These are phyloP conservation scores for Penicillium hordei DNA, from an alignment of 2,329 filamentous ascomycete species.

Conservation along the genomic window DNA sequence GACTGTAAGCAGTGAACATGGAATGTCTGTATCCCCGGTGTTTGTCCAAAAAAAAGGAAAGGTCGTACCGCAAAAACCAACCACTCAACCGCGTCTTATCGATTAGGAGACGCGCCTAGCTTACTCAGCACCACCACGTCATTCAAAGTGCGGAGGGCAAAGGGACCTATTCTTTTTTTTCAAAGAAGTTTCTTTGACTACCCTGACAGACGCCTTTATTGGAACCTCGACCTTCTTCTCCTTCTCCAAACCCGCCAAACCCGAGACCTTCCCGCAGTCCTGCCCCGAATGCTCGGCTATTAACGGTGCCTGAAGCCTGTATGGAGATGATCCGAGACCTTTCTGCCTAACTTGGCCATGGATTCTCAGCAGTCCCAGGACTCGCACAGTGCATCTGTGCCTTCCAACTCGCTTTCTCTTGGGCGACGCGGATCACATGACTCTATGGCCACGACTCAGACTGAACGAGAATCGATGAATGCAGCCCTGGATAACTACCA, in stretches of 20 bases:
- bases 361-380: constrained; percentile 39
- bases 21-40: neutral
- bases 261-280: neutral
- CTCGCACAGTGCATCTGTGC: constrained; percentile 45
- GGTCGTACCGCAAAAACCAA: neutral
- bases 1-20: neutral
- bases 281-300: constrained; percentile 12
- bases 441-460: constrained; percentile 51
- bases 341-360: constrained; percentile 29
- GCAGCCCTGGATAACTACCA: constrained; percentile 85
- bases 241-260: neutral
- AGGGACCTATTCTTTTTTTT: constrained; percentile 4
- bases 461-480: constrained; percentile 72
- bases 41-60: neutral
- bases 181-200: neutral
- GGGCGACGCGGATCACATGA: constrained; percentile 50
- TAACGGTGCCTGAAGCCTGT: constrained; percentile 1
- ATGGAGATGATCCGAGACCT: constrained; percentile 18
- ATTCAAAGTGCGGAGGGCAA: constrained; percentile 26
- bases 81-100: constrained; percentile 8
- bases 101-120: constrained; percentile 13
- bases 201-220: neutral
- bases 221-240: neutral
- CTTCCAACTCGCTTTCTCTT: constrained; percentile 47
- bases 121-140: constrained; percentile 33